A percentile compares a stretch with the other conserved stretches of the same genome.
Evolutionary conservation across 257 asterid genomes (phyloP).

Genomic region (Plantago elongata): DNA sequence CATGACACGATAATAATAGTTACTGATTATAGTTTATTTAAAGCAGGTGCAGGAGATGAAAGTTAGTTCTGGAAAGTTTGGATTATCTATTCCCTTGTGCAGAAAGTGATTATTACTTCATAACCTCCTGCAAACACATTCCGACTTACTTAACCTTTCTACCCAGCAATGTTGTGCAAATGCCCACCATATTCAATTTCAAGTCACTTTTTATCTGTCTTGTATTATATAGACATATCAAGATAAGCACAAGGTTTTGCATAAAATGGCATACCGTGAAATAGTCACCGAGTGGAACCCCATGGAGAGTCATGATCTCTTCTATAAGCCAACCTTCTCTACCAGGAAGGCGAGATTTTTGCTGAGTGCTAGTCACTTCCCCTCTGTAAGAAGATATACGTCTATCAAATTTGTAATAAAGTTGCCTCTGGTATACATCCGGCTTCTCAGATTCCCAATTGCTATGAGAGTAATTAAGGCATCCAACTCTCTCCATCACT

Average conservation of each 20-base stretch:
- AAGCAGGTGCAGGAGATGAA: background rate
- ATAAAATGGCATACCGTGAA: conserved; percentile 51
- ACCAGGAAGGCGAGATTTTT: conserved; percentile 59
- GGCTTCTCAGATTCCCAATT: conserved; percentile 93
- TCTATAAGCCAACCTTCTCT: conserved; percentile 80
- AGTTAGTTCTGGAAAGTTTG: background rate
- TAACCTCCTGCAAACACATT: background rate
- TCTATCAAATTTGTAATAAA: conserved; percentile 79
- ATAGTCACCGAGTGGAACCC: conserved; percentile 90
- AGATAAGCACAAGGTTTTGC: background rate
- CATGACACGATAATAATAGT: background rate
- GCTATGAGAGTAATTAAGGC: conserved; percentile 73
- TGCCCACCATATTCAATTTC: background rate
- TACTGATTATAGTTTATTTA: background rate
- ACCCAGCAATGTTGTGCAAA: background rate
- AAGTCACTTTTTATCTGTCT: background rate
- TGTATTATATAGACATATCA: background rate
- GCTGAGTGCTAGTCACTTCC: conserved; percentile 97
- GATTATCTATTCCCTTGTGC: background rate
- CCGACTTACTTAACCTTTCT: background rate
- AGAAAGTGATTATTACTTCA: background rate
- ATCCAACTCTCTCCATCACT: conserved; percentile 92
- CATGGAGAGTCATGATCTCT: conserved; percentile 97
- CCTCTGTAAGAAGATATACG: conserved; percentile 76
- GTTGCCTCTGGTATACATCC: conserved; percentile 80